phyloP scores from a whole-genome alignment of 1,284 basidiomycete genomes.

The Boletus hoseneyae region DNA sequence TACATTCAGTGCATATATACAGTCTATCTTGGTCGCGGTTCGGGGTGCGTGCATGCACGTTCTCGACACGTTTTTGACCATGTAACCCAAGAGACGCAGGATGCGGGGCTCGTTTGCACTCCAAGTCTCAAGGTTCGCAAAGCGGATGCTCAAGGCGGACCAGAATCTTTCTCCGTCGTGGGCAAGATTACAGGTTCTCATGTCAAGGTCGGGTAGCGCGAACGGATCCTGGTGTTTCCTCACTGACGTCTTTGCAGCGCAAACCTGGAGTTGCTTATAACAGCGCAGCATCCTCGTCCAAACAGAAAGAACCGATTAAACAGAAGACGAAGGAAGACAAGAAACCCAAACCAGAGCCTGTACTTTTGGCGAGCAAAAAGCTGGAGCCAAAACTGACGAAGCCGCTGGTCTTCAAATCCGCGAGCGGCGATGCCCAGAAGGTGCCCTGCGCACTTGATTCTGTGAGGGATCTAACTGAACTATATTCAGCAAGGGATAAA shows the following conservation, averaged over 20 bases:
- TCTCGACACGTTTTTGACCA: not conserved
- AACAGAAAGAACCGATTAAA: slow-evolving; percentile 24
- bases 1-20: slow-evolving; percentile 60
- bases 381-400: not conserved
- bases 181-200: slow-evolving; percentile 52
- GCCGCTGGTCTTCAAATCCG: not conserved
- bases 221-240: slow-evolving; percentile 5
- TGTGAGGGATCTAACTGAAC: slow-evolving; percentile 11
- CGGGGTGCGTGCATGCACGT: slow-evolving; percentile 41
- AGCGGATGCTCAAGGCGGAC: slow-evolving; percentile 46
- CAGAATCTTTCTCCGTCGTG: slow-evolving; percentile 41
- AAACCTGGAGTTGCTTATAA: slow-evolving; percentile 4
- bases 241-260: slow-evolving; percentile 11
- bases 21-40: slow-evolving; percentile 60
- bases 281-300: slow-evolving; percentile 30
- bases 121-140: slow-evolving; percentile 47
- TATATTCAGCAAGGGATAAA: slow-evolving; percentile 51
- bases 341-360: slow-evolving; percentile 22
- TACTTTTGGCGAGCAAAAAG: slow-evolving; percentile 1
- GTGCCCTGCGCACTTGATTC: slow-evolving; percentile 1
- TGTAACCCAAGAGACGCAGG: slow-evolving; percentile 38
- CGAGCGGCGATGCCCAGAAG: slow-evolving; percentile 4
- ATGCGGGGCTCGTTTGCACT: slow-evolving; percentile 54
- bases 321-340: slow-evolving; percentile 27
- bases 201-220: slow-evolving; percentile 43